Base-by-base conservation (phyloP, 2,329 filamentous ascomycete species). In the Coniochaeta prunicola region DNA sequence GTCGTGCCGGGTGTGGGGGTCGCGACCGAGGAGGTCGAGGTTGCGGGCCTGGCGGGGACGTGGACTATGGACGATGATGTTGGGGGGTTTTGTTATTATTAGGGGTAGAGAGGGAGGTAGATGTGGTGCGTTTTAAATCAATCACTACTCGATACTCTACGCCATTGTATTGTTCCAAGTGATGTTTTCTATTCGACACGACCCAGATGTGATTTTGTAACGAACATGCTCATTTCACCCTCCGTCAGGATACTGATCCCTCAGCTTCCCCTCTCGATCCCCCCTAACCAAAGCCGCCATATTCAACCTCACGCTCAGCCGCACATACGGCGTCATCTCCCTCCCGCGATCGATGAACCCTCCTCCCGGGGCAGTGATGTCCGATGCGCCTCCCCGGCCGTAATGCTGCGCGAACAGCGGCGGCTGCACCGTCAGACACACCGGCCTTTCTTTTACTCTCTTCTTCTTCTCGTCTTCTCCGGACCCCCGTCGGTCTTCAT, bases 21-120 rank as follows among this genome's bases (percentile, higher is more conserved):
- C 36, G 73, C 74, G 50, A 19, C 24, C 53, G 78, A 78, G 60
- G 77, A 78, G 61, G 78, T 80, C 1, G 76, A 80, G 60, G 74
- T 85, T 24, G 76, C 76, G 58, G 92, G 92, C 0, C 75, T 97
- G 57, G 91, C 92, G 6, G 91, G 90, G 2, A 88, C 85, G 0
- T 97, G 92, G 92, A 89, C 86, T n/a, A 87, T 94, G 69, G 91
- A 96, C 67, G 91, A 96, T 59, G 82, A 84, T 62, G 86, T 86
- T 57, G 92, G 85, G 5, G 85, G 84, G 0, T 81, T 85, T 33
- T 85, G 83, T 66, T 75, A 77, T 59, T 82, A 82, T 61, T 85
- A 59, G 58, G 7, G 33, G 42, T 13, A 19, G 2, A 33, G 12
- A n/a, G 2, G 21, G 5, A 53, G 26, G 3, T 4, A 34, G 7